These are phyloP conservation scores for Geosiphon pyriformis DNA, from an alignment of 192 early-diverging fungal genomes.

Conservation along the genomic window DNA sequence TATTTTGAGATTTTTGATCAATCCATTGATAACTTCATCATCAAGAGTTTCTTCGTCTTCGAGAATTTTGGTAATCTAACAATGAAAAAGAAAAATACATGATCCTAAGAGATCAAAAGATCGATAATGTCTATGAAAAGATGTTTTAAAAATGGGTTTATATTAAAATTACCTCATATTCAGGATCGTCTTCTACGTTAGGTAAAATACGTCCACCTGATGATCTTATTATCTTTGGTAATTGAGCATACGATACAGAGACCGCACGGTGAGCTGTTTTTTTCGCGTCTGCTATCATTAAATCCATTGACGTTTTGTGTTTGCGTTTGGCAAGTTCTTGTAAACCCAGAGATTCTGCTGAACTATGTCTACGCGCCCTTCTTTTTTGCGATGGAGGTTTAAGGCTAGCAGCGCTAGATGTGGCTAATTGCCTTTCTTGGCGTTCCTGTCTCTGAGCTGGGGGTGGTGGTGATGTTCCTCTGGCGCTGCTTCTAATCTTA, in stretches of 20 bases:
- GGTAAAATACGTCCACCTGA: constrained; percentile 18
- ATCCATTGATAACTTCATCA: constrained; percentile 82
- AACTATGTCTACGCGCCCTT: constrained; percentile 20
- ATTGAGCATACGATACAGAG: constrained; percentile 14
- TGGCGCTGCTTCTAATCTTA: constrained; percentile 49
- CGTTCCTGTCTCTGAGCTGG: constrained; percentile 1
- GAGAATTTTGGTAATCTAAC: constrained; percentile 55
- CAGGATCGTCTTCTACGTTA: constrained; percentile 31
- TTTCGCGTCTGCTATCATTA: constrained; percentile 20
- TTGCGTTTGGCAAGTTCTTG: constrained; percentile 18
- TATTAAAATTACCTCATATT: constrained; percentile 27
- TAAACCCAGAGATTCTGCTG: constrained; percentile 22
- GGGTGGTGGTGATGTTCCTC: constrained; percentile 23
- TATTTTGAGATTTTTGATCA: constrained; percentile 86
- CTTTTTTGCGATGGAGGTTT: constrained; percentile 22
- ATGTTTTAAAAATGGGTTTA: not conserved
- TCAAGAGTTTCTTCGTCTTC: constrained; percentile 56
- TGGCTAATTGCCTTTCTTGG: constrained; percentile 16
- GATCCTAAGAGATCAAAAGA: not conserved
- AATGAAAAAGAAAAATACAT: not conserved
- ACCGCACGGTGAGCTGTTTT: constrained; percentile 15
- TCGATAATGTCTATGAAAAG: not conserved
- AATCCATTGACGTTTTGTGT: constrained; percentile 23
- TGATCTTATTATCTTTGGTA: constrained; percentile 12
- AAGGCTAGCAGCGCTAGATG: not conserved